Conservation (phyloP, 352 stramenopile genomes). For the Achlya hypogyna region DNA sequence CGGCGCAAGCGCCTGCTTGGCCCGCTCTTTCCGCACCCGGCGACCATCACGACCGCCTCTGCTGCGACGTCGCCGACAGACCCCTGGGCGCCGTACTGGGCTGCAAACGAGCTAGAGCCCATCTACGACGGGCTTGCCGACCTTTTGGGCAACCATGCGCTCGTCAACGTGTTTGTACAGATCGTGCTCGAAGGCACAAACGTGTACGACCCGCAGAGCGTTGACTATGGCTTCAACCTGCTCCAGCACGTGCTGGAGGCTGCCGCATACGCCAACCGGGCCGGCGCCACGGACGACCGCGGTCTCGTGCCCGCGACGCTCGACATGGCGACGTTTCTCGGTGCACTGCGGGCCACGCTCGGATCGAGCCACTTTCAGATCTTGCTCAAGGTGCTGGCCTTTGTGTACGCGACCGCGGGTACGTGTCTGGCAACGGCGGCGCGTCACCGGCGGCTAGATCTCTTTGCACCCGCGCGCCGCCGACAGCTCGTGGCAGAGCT, state of each 20-base stretch:
- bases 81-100: slow-evolving; percentile 73
- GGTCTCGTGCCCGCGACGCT: slow-evolving; percentile 31
- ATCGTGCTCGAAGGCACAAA: slow-evolving; percentile 77
- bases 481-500: slow-evolving; percentile 62
- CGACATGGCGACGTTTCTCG: slow-evolving; percentile 62
- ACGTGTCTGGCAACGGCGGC: too few relatives aligned
- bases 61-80: slow-evolving; percentile 56
- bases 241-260: slow-evolving; percentile 66
- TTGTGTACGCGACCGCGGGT: slow-evolving; percentile 78
- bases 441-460: slow-evolving; percentile 29
- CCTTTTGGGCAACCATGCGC: slow-evolving; percentile 53
- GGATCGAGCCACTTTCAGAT: slow-evolving; percentile 74
- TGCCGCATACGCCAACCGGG: slow-evolving; percentile 24
- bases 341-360: slow-evolving; percentile 55
- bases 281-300: background rate
- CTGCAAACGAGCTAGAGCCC: slow-evolving; percentile 39
- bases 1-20: slow-evolving; percentile 27
- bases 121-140: slow-evolving; percentile 47
- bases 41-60: background rate
- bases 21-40: background rate
- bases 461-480: slow-evolving; percentile 51
- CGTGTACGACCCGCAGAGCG: slow-evolving; percentile 64
- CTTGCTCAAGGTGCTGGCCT: slow-evolving; percentile 77
- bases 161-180: slow-evolving; percentile 71
- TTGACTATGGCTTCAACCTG: slow-evolving; percentile 78